Percentiles rank a stretch among this genome's conserved stretches.
phyloP scores from a whole-genome alignment of 176 grass and related monocot genomes.

The Carex scoparia region DNA sequence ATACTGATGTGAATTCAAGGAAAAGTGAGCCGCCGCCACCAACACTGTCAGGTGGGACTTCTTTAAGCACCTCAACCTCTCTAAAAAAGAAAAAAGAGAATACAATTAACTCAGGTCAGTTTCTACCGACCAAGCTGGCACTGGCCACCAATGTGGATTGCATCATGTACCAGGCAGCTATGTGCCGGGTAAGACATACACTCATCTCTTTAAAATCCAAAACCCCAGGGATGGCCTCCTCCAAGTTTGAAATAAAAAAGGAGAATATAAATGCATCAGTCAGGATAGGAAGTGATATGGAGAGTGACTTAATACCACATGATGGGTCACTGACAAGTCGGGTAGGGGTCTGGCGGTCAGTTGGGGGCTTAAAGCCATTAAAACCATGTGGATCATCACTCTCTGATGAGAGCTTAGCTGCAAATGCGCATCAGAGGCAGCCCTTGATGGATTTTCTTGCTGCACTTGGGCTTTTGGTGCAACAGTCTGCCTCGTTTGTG shows the following conservation, averaged over 20 bases:
- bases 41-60: slow-evolving; percentile 43
- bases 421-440: slow-evolving; percentile 41
- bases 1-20: slow-evolving; percentile 33
- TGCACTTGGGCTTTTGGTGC: slow-evolving; percentile 75
- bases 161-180: slow-evolving; percentile 79
- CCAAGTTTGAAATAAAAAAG: slow-evolving; percentile 64
- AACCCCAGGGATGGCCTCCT: slow-evolving; percentile 27
- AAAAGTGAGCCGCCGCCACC: slow-evolving; percentile 41
- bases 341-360: slow-evolving; percentile 77
- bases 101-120: slow-evolving; percentile 49
- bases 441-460: slow-evolving; percentile 86
- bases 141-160: slow-evolving; percentile 90
- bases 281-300: slow-evolving; percentile 72
- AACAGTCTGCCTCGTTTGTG: slow-evolving; percentile 87
- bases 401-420: slow-evolving; percentile 37
- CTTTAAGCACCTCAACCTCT: slow-evolving; percentile 43
- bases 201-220: slow-evolving; percentile 66
- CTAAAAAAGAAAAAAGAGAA: slow-evolving; percentile 62
- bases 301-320: slow-evolving; percentile 45
- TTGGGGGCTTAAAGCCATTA: slow-evolving; percentile 57
- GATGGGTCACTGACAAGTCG: slow-evolving; percentile 53
- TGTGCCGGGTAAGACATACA: slow-evolving; percentile 89
- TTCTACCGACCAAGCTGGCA: slow-evolving; percentile 74
- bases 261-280: slow-evolving; percentile 69
- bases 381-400: slow-evolving; percentile 52